These are phyloP conservation scores for Agaricus bisporus DNA, from an alignment of 768 basidiomycete genomes.

Conservation along the genomic window DNA sequence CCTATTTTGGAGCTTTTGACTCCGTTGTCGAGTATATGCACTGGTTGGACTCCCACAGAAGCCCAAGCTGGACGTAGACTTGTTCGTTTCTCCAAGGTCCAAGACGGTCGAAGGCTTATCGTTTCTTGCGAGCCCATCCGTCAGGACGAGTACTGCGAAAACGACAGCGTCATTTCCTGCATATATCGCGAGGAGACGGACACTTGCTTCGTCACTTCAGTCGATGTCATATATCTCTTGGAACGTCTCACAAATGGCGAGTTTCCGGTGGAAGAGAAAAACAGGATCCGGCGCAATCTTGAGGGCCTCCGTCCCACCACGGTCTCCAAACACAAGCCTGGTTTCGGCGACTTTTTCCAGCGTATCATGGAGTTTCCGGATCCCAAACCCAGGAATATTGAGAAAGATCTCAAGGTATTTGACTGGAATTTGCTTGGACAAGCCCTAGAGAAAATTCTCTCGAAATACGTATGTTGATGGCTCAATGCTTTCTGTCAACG, in stretches of 20 bases:
- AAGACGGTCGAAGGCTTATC: slow-evolving; percentile 70
- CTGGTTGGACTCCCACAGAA: slow-evolving; percentile 62
- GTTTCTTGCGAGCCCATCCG: slow-evolving; percentile 72
- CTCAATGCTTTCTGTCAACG: background rate
- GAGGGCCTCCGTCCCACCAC: slow-evolving; percentile 91
- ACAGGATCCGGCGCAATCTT: slow-evolving; percentile 88
- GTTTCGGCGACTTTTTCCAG: slow-evolving; percentile 85
- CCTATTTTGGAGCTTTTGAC: slow-evolving; percentile 58
- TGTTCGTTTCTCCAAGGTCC: slow-evolving; percentile 77
- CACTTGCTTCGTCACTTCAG: slow-evolving; percentile 85
- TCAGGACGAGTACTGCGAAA: slow-evolving; percentile 66
- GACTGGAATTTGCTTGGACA: slow-evolving; percentile 66
- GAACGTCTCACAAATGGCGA: slow-evolving; percentile 70
- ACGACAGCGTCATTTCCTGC: slow-evolving; percentile 87
- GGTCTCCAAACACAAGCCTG: slow-evolving; percentile 78
- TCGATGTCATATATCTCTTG: slow-evolving; percentile 91
- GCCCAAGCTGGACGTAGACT: slow-evolving; percentile 67
- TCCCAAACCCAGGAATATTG: slow-evolving; percentile 94
- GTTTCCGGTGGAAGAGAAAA: slow-evolving; percentile 95
- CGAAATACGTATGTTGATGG: slow-evolving; percentile 66
- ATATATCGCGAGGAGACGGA: slow-evolving; percentile 79
- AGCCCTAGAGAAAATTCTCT: slow-evolving; percentile 73
- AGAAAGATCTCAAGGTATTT: slow-evolving; percentile 92
- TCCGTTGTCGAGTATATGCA: slow-evolving; percentile 48
- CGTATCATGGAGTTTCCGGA: slow-evolving; percentile 94